phyloP scores from a whole-genome alignment of 257 asterid genomes.

The Primulina eburnea region DNA sequence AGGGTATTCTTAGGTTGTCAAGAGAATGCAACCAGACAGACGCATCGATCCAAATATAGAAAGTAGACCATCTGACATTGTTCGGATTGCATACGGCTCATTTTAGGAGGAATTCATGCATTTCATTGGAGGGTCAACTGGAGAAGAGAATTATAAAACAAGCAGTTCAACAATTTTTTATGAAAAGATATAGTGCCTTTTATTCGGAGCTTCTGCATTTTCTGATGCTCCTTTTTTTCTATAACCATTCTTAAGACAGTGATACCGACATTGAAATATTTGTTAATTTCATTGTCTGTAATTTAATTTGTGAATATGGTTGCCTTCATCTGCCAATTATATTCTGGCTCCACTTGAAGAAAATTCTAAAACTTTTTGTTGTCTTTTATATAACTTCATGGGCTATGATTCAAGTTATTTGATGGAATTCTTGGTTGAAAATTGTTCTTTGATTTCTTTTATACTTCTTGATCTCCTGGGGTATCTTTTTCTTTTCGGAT shows the following conservation, averaged over 20 bases:
- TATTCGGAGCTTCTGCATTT: conserved; percentile 37
- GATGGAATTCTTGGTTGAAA: too few species aligned
- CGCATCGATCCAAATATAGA: too few species aligned
- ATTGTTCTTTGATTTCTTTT: too few species aligned
- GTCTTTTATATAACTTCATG: too few species aligned
- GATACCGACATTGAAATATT: conserved; percentile 30
- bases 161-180: conserved; percentile 31
- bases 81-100: too few species aligned
- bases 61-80: too few species aligned
- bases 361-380: neutral
- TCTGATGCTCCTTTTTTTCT: conserved; percentile 43
- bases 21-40: too few species aligned
- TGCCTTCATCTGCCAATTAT: neutral
- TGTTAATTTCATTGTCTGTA: conserved; percentile 29
- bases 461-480: too few species aligned
- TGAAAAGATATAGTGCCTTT: conserved; percentile 33
- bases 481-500: too few species aligned
- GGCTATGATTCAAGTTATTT: too few species aligned
- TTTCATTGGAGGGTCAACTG: conserved; percentile 32
- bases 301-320: conserved; percentile 23
- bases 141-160: conserved; percentile 35
- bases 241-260: conserved; percentile 41
- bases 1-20: too few species aligned
- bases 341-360: neutral
- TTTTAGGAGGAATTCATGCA: conserved; percentile 29